Conservation (phyloP, 352 stramenopile genomes). For the Aphanomyces astaci region DNA sequence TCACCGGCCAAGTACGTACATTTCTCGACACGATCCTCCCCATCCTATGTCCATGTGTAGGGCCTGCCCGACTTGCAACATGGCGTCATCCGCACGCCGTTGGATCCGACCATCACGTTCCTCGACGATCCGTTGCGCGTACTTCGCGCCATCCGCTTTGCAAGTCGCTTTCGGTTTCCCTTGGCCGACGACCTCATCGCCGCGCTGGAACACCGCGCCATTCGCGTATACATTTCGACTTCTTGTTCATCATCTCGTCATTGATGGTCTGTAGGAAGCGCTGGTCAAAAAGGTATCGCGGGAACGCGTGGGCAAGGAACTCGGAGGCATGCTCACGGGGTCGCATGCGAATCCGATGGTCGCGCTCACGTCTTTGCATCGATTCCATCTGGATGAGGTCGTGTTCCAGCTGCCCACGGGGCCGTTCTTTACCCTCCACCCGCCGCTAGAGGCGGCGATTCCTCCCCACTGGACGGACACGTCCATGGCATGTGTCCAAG, state of each 20-base stretch:
- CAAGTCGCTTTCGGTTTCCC: conserved; percentile 88
- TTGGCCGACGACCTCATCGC: conserved; percentile 78
- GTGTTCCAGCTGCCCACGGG: conserved; percentile 33
- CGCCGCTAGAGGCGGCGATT: neutral
- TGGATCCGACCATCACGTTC: conserved; percentile 92
- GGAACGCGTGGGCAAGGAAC: conserved; percentile 71
- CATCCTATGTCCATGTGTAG: conserved; percentile 15
- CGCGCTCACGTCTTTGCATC: conserved; percentile 44
- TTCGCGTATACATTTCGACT: conserved; percentile 30
- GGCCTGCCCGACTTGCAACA: conserved; percentile 89
- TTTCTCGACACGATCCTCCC: neutral
- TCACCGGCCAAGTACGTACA: conserved; percentile 51
- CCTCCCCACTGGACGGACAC: neutral
- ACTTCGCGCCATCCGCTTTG: conserved; percentile 94
- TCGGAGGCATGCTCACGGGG: conserved; percentile 52
- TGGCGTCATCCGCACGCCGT: conserved; percentile 89
- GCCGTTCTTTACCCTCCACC: neutral
- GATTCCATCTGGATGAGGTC: conserved; percentile 40
- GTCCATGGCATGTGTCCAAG: neutral
- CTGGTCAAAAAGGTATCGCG: conserved; percentile 69
- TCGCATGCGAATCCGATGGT: conserved; percentile 52
- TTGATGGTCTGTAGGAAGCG: conserved; percentile 28
- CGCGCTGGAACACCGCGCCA: conserved; percentile 49
- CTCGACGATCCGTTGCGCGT: conserved; percentile 96
- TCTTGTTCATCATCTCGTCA: neutral